These are phyloP conservation scores for Chionographis japonica DNA, from an alignment of 106 monocot species.

Conservation along the genomic window DNA sequence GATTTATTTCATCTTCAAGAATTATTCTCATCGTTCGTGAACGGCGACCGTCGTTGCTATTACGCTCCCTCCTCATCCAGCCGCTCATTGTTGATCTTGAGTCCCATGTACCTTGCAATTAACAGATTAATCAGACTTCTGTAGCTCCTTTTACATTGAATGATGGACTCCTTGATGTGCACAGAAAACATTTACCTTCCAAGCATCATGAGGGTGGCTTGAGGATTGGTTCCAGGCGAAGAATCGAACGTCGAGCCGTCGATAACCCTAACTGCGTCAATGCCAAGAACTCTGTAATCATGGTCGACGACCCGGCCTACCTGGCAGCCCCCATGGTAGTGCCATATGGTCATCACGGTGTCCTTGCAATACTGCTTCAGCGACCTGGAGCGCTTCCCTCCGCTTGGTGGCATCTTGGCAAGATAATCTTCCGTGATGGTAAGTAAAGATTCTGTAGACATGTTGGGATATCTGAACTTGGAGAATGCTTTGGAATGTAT, in stretches of 20 bases:
- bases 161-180: too few relatives aligned
- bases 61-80: not conserved
- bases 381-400: not conserved
- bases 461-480: not conserved
- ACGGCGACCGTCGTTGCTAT: too few relatives aligned
- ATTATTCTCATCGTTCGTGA: too few relatives aligned
- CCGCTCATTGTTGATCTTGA: not conserved
- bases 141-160: too few relatives aligned
- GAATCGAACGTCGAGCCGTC: too few relatives aligned
- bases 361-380: not conserved
- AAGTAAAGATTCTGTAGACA: not conserved
- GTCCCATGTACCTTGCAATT: not conserved
- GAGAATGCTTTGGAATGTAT: too few relatives aligned
- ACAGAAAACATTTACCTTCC: not conserved
- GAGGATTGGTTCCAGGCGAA: too few relatives aligned
- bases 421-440: not conserved
- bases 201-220: too few relatives aligned
- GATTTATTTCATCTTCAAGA: too few relatives aligned
- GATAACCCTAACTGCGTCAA: conserved; percentile 1
- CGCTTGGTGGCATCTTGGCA: not conserved
- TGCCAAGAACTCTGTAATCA: conserved; percentile 1
- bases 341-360: conserved; percentile 7
- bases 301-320: too few relatives aligned
- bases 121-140: not conserved
- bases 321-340: conserved; percentile 7